Percentiles rank a stretch among this genome's conserved stretches.
These are phyloP conservation scores for Saccharomyces hybrid DNA, from an alignment of 1,139 yeast species.

Conservation along the genomic window DNA sequence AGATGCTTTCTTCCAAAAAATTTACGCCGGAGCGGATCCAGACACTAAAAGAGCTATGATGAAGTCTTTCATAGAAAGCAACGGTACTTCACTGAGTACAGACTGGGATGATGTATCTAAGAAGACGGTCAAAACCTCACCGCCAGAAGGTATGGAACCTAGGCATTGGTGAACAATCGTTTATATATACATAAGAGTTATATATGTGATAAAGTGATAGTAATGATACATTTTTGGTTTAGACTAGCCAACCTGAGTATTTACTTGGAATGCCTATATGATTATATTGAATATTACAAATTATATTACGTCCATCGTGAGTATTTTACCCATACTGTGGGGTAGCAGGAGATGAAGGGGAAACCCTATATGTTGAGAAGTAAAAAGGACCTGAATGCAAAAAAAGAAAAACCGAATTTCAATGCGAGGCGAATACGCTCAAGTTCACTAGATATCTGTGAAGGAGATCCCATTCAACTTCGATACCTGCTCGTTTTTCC, in stretches of 20 bases:
- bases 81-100: constrained; percentile 89
- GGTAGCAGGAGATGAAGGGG: too few species aligned
- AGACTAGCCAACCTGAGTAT: background rate
- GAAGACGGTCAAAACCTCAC: constrained; percentile 58
- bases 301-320: background rate
- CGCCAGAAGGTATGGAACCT: constrained; percentile 67
- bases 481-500: constrained; percentile 26
- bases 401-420: too few species aligned
- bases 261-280: background rate
- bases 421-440: too few species aligned
- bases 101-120: constrained; percentile 83
- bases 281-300: background rate
- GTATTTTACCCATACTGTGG: too few species aligned
- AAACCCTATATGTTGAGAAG: too few species aligned
- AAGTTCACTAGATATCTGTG: background rate
- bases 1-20: constrained; percentile 63
- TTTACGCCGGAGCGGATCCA: constrained; percentile 77
- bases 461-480: constrained; percentile 15
- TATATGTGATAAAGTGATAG: background rate
- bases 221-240: background rate
- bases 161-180: constrained; percentile 31
- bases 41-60: constrained; percentile 92
- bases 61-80: constrained; percentile 90
- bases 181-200: background rate
- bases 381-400: too few species aligned